phyloP scores from a whole-genome alignment of 306 rosid genomes.

The Vigna angularis region DNA sequence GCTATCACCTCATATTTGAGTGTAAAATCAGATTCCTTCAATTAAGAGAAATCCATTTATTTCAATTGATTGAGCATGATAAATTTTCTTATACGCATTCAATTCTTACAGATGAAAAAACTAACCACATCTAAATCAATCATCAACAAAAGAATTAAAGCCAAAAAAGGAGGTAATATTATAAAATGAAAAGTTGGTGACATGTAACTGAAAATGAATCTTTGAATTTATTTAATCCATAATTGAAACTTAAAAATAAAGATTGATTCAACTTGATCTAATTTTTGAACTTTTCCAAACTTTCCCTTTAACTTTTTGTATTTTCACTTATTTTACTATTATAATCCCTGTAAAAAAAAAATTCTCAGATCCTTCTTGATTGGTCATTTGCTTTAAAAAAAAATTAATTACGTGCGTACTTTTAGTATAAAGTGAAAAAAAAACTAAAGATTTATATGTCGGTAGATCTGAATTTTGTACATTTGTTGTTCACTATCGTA shows the following conservation, averaged over 20 bases:
- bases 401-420: neutral
- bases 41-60: too few relatives aligned
- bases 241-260: neutral
- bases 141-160: neutral
- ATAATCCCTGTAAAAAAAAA: neutral
- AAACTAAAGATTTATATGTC: neutral
- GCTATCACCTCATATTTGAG: too few relatives aligned
- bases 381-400: constrained; percentile 5
- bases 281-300: constrained; percentile 15
- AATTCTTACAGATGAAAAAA: too few relatives aligned
- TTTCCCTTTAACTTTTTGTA: neutral
- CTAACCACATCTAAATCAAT: too few relatives aligned
- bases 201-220: neutral
- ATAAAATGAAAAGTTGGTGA: constrained; percentile 7
- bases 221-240: neutral
- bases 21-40: too few relatives aligned
- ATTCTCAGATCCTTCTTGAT: neutral
- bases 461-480: constrained; percentile 24
- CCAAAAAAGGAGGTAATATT: neutral
- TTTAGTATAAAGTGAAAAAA: neutral
- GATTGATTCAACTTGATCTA: constrained; percentile 9
- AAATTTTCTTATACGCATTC: too few relatives aligned
- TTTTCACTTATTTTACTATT: neutral
- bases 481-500: neutral
- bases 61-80: too few relatives aligned